Percentiles rank a stretch among this genome's conserved stretches.
Conservation (phyloP, 2,329 filamentous ascomycete genomes). For the Neocucurbitaria cava region DNA sequence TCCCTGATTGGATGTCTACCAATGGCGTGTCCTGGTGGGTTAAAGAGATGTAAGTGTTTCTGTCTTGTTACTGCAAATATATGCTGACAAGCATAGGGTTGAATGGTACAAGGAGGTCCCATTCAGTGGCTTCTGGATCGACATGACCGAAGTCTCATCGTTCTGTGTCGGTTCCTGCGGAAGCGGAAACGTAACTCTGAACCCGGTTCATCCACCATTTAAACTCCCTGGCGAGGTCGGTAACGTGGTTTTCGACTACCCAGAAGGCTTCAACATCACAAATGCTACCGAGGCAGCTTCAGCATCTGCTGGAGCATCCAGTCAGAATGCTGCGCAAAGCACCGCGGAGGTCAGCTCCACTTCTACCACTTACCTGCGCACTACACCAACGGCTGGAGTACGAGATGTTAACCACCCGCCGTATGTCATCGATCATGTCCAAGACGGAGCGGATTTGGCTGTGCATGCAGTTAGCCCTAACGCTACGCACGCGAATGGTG, state of each 20-base stretch:
- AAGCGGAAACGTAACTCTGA: constrained; percentile 67
- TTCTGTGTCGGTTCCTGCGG: constrained; percentile 78
- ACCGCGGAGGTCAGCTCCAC: constrained; percentile 33
- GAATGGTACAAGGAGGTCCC: constrained; percentile 61
- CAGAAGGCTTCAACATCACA: constrained; percentile 72
- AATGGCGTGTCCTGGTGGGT: constrained; percentile 67
- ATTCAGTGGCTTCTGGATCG: constrained; percentile 65
- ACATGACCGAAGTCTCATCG: constrained; percentile 68
- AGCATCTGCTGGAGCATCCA: constrained; percentile 62
- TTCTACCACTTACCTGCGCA: constrained; percentile 59
- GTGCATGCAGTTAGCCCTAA: constrained; percentile 78
- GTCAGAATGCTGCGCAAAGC: constrained; percentile 55
- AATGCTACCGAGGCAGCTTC: constrained; percentile 72
- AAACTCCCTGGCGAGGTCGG: constrained; percentile 69
- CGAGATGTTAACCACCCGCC: constrained; percentile 76
- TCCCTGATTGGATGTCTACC: constrained; percentile 66
- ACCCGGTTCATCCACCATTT: constrained; percentile 73
- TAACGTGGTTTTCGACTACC: constrained; percentile 66
- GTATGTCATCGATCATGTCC: constrained; percentile 76
- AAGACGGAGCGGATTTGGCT: constrained; percentile 68
- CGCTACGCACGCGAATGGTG: constrained; percentile 76
- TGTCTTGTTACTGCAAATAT: background rate
- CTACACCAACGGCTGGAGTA: constrained; percentile 66
- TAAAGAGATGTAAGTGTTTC: constrained; percentile 54
- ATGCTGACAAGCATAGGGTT: constrained; percentile 24